Evolutionary conservation across 2,329 filamentous ascomycete species (phyloP).

Genomic region (Colletotrichum abscissum): DNA sequence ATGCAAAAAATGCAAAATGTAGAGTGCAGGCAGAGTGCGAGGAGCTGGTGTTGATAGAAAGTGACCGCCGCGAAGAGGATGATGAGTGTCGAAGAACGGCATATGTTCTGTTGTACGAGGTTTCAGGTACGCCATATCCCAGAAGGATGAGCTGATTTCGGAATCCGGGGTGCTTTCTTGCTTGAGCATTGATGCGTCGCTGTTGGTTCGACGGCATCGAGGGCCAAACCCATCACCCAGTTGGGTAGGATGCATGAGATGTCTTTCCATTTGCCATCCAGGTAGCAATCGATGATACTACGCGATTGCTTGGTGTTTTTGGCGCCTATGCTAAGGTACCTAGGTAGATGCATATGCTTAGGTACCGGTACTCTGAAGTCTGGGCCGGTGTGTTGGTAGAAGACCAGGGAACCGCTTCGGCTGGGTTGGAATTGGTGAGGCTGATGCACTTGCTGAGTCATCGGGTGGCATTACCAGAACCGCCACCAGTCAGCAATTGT

Average conservation of each 20-base stretch:
- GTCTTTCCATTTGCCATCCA: neutral
- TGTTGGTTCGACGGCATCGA: neutral
- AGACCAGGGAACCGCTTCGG: slow-evolving; percentile 20
- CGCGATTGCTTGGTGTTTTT: neutral
- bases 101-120: neutral
- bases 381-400: neutral
- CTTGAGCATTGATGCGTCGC: neutral
- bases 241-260: neutral
- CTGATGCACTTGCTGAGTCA: slow-evolving; percentile 23
- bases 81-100: neutral
- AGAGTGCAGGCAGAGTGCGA: neutral
- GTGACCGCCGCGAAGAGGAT: neutral
- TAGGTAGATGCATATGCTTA: neutral
- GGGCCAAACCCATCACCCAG: neutral
- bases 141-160: neutral
- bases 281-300: neutral
- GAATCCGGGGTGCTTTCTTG: neutral
- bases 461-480: slow-evolving; percentile 6
- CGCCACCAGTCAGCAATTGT: slow-evolving; percentile 11
- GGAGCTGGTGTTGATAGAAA: neutral
- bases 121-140: neutral
- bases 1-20: too few species aligned
- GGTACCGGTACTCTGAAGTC: neutral
- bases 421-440: slow-evolving; percentile 7
- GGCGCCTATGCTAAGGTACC: too few species aligned